Percentiles rank a stretch among this genome's conserved stretches.
These are phyloP conservation scores for Xylaria sp. DNA, from an alignment of 2,329 filamentous ascomycete species.

Conservation along the genomic window DNA sequence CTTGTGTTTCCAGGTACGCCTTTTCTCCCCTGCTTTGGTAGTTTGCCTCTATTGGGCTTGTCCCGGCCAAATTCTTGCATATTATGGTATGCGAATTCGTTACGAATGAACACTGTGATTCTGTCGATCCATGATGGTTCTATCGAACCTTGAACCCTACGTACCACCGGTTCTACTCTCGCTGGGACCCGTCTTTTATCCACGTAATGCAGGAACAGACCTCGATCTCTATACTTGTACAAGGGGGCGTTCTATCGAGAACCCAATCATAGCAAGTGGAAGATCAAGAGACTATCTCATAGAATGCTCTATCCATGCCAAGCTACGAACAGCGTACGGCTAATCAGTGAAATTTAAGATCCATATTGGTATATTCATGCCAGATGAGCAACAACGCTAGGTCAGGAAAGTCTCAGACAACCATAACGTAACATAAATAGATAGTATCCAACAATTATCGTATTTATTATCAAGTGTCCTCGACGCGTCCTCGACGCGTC, in stretches of 20 bases:
- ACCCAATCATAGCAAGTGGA: neutral
- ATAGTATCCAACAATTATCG: constrained; percentile 20
- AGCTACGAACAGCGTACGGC: neutral
- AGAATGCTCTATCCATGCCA: neutral
- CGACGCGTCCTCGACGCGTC: neutral
- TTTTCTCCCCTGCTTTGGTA: constrained; percentile 8
- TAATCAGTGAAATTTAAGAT: neutral
- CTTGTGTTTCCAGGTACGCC: constrained; percentile 40
- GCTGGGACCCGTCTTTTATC: neutral
- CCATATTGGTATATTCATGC: neutral
- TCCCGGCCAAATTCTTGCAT: neutral
- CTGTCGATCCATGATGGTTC: neutral
- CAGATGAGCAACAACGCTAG: neutral
- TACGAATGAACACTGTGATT: neutral
- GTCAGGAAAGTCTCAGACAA: neutral
- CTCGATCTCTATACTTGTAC: neutral
- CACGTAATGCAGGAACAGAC: neutral
- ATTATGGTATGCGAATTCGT: neutral
- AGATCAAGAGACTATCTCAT: neutral
- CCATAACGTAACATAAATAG: neutral
- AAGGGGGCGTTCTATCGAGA: neutral
- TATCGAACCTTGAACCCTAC: neutral
- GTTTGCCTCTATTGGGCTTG: neutral
- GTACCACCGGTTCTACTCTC: neutral
- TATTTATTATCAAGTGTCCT: constrained; percentile 3